Evolutionary conservation across 768 basidiomycete genomes (phyloP), one percentile per base, ranked within the genome.

Genomic region (Mycena crocata): DNA sequence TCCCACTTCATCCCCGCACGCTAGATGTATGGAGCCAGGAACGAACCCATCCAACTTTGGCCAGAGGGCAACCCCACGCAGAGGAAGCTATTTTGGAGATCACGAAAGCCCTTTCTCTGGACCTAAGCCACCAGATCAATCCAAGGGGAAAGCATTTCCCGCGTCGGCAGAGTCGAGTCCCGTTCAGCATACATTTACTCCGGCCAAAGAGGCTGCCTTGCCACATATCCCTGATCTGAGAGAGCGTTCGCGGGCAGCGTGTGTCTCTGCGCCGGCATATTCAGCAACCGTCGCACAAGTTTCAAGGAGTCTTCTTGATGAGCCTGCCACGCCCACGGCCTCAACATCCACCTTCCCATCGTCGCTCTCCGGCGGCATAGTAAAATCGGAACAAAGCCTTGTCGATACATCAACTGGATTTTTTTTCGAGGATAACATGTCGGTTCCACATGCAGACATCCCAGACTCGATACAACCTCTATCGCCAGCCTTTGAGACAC

Each of bases 61-160:
- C 24, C 69, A 54, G 54, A 60, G 39, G 30, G 39, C 64, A 12
- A 42, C 8, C 23, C 31, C 49, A 6, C 59, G 40, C 56, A 57
- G 52, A 23, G 9, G 48, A 17, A 58, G 48, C 37, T 59, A 49
- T 51, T 37, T 62, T 2, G 39, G 39, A 21, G 35, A 34, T 7
- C 37, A 17, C 7, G 48, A 49, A 40, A 39, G 46, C 48, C 26
- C 46, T 32, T 50, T 23, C 24, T 49, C 39, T 39, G 34, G n/a
- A 19, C 34, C 46, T 15, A 42, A 42, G 21, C 9, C 26, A 4
- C 26, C 26, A 30, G 39, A 40, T 15, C 15, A 44, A 12, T 17
- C 46, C n/a, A 46, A 31, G 19, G 17, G 17, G 23, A 50, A 57
- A 34, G n/a, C 40, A 34, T 34, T 21, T 12, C 21, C 48, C 3